Evolutionary conservation across 2,329 filamentous ascomycete genomes (phyloP).

Genomic region (Zymoseptoria passerinii): DNA sequence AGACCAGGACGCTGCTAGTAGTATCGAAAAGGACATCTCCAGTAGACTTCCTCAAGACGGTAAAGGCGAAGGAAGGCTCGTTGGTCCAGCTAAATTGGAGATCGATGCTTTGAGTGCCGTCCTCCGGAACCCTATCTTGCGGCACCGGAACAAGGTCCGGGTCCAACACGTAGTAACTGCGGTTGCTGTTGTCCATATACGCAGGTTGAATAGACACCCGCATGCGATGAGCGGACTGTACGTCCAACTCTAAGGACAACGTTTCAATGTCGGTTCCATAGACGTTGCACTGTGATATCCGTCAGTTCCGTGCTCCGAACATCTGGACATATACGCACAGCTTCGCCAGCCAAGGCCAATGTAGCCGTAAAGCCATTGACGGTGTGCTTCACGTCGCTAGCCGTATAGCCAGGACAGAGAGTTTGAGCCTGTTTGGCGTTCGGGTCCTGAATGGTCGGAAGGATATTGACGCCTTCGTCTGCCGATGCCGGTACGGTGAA

Average conservation of each 20-base stretch:
- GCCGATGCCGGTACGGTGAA: constrained; percentile 29
- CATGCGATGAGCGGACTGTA: constrained; percentile 49
- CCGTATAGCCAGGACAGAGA: constrained; percentile 51
- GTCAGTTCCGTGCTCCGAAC: not conserved
- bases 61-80: constrained; percentile 50
- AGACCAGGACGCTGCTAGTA: constrained; percentile 55
- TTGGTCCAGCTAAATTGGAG: constrained; percentile 50
- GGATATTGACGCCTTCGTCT: constrained; percentile 33
- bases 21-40: constrained; percentile 64
- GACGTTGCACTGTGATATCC: constrained; percentile 49
- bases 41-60: constrained; percentile 48
- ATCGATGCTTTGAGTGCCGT: constrained; percentile 36
- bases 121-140: constrained; percentile 33
- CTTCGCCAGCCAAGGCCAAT: constrained; percentile 44
- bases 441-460: constrained; percentile 57
- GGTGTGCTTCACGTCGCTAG: constrained; percentile 41
- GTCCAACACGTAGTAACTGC: constrained; percentile 51
- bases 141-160: constrained; percentile 55
- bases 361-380: constrained; percentile 44
- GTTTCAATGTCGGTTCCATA: constrained; percentile 68
- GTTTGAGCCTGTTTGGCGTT: constrained; percentile 54
- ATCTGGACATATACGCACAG: constrained; percentile 23
- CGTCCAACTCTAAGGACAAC: constrained; percentile 55
- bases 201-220: constrained; percentile 63
- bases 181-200: constrained; percentile 40